Evolutionary conservation across 1,284 basidiomycete genomes (phyloP).

Genomic region (Rhodotorula sp.): DNA sequence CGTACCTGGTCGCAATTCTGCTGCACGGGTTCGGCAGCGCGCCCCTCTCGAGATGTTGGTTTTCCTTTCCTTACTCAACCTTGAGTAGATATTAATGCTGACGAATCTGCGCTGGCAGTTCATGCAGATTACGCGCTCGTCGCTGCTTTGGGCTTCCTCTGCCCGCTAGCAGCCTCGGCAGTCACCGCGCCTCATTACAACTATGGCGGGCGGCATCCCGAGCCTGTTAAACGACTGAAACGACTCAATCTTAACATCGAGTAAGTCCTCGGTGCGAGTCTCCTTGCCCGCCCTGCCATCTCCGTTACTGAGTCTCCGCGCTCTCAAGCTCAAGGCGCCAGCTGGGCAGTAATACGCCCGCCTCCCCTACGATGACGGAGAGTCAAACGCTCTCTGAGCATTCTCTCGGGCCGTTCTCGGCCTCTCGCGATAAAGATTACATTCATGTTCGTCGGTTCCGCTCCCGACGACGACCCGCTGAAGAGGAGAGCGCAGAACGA

Average conservation of each 20-base stretch:
- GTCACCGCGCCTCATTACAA: conserved; percentile 8
- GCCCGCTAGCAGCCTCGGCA: conserved; percentile 13
- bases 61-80: background rate
- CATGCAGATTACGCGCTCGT: conserved; percentile 27
- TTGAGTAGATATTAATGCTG: too few relatives aligned
- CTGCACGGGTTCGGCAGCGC: background rate
- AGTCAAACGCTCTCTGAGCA: background rate
- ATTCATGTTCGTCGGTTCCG: background rate
- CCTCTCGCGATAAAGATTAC: background rate
- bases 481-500: background rate
- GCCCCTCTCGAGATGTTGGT: background rate
- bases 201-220: background rate
- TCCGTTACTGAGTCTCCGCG: too few relatives aligned
- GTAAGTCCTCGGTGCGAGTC: background rate
- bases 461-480: background rate
- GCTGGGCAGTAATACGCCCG: too few relatives aligned
- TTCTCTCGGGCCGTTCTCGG: background rate
- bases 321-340: too few relatives aligned
- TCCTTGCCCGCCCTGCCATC: background rate
- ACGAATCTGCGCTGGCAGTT: background rate
- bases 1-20: background rate
- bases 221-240: background rate
- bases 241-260: too few relatives aligned
- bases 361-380: too few relatives aligned
- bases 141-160: conserved; percentile 18